Evolutionary conservation across 306 rosid species (phyloP).

Genomic region (Gleditsia sinensis): DNA sequence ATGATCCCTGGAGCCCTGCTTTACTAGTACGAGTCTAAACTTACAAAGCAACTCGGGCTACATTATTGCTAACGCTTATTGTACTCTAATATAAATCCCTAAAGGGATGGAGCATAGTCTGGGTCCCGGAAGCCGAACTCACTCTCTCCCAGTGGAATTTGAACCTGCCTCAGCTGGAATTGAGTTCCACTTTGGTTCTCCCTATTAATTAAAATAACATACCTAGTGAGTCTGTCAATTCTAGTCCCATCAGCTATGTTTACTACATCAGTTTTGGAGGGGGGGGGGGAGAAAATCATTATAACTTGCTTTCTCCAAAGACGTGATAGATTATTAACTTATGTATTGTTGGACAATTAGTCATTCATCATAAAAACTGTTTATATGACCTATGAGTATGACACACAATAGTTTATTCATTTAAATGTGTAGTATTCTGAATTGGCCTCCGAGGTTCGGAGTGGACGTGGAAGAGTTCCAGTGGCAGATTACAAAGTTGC

Average conservation of each 20-base stretch:
- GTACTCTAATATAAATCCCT: too few relatives aligned
- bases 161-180: too few relatives aligned
- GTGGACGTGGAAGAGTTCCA: slow-evolving; percentile 90
- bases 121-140: too few relatives aligned
- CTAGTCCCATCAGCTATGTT: not conserved
- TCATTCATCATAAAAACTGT: slow-evolving; percentile 18
- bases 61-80: too few relatives aligned
- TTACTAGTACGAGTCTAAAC: too few relatives aligned
- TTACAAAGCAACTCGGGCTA: too few relatives aligned
- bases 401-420: slow-evolving; percentile 22
- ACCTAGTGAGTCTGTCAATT: not conserved
- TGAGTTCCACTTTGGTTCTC: not conserved
- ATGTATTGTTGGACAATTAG: not conserved
- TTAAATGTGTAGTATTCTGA: slow-evolving; percentile 70
- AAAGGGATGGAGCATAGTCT: too few relatives aligned
- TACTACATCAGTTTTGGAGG: not conserved
- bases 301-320: not conserved
- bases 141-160: too few relatives aligned
- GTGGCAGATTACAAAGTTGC: slow-evolving; percentile 96
- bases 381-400: slow-evolving; percentile 30
- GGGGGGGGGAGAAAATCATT: not conserved
- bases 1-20: too few relatives aligned
- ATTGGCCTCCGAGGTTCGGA: slow-evolving; percentile 79
- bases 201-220: not conserved
- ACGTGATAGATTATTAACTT: not conserved